Base-by-base conservation (phyloP, 495 filamentous ascomycete genomes). In the Xylaria scruposa region DNA sequence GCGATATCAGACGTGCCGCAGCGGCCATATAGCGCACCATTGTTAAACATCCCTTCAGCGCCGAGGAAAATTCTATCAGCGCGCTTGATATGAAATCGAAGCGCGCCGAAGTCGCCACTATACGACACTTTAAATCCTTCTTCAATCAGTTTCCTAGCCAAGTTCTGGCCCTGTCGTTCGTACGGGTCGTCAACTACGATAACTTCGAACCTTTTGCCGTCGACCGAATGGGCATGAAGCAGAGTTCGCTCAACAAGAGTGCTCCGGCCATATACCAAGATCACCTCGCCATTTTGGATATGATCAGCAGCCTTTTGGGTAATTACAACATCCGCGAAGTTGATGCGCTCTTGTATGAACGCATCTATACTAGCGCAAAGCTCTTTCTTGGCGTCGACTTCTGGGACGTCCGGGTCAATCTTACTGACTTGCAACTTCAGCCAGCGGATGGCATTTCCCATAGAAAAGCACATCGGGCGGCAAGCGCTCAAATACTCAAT, bases 401-500 rank as follows among this genome's bases (percentile, higher is more conserved):
- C 94, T 17, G 93, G 89, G 8, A 89, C 88, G 70, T 92, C 90
- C 13, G 94, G 93, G 77, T 97, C 94, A 71, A 97, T 89, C 60
- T 90, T 91, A 66, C 92, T 89, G 80, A 99, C 94, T 77, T 91
- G 88, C 38, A 96, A 86, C 83, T 99, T 99, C 24, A 99, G 86
- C 83, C 94, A 94, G 47, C 97, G 89, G 79, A 99, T 97, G 24
- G 94, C 94, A 81, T 98, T 98, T 68, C 97, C 95, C 90, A 97
- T 95, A 53, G 92, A 92, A 79, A 96, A 93, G 63, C 92, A 95
- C 81, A 98, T 92, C 13, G 96, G 94, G 7, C 96, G 91, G 77
- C 94, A 97, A 70, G 94, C 94, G 54, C 91, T 92, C 38, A 99
- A 90, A 77, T 95, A 97, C 71, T 94, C 93, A 73, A 99, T 97